A percentile compares a stretch with the other conserved stretches of the same genome.
phyloP scores from a whole-genome alignment of 805 yeast species.

The Clavispora asparagi region DNA sequence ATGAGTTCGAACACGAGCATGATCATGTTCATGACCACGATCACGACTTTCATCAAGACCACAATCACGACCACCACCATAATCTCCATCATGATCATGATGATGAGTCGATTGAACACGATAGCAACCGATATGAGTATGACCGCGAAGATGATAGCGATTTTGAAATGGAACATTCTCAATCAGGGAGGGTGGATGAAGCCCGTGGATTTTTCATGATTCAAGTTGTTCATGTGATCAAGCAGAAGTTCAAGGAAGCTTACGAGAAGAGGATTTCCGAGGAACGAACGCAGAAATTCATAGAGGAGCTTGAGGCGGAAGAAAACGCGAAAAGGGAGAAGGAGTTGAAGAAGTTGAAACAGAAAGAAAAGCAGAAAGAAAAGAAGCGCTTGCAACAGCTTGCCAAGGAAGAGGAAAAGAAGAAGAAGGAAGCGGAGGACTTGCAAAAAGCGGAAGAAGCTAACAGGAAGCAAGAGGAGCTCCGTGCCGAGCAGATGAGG shows the following conservation, averaged over 20 bases:
- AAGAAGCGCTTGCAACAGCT: conserved; percentile 58
- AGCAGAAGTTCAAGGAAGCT: conserved; percentile 66
- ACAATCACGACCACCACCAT: conserved; percentile 14
- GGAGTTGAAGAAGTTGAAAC: conserved; percentile 59
- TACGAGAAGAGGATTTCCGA: conserved; percentile 79
- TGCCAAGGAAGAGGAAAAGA: conserved; percentile 59
- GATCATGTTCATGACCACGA: conserved; percentile 3
- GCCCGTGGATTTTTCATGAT: conserved; percentile 75
- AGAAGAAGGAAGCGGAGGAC: conserved; percentile 50
- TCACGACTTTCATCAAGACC: conserved; percentile 20
- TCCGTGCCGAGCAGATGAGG: conserved; percentile 33
- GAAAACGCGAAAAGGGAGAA: conserved; percentile 58
- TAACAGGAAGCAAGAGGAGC: conserved; percentile 27
- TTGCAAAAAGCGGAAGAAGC: conserved; percentile 28
- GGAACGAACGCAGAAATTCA: conserved; percentile 56
- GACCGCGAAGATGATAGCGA: conserved; percentile 18
- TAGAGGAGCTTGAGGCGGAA: conserved; percentile 69
- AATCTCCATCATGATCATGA: conserved; percentile 20
- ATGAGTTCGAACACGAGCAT: conserved; percentile 1
- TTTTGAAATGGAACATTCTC: conserved; percentile 34
- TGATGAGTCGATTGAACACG: conserved; percentile 9
- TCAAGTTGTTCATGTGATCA: conserved; percentile 73
- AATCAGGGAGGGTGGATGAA: conserved; percentile 66
- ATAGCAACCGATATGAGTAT: conserved; percentile 3
- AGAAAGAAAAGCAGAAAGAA: conserved; percentile 66